Evolutionary conservation across 805 yeast genomes (phyloP).

Genomic region (Yamadazyma kitorensis): DNA sequence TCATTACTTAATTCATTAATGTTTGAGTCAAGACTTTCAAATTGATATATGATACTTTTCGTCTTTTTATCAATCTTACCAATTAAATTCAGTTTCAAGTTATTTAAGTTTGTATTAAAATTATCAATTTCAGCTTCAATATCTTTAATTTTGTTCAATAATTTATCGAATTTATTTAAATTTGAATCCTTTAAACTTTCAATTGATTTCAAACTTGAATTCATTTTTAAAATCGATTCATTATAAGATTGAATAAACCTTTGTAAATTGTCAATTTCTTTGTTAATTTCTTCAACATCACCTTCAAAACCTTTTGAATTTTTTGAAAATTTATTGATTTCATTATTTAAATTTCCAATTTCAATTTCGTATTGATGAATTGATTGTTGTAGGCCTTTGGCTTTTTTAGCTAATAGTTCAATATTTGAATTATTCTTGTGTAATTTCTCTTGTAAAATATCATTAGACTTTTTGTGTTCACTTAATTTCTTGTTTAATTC

Average conservation of each 20-base stretch:
- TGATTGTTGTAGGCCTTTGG: slow-evolving; percentile 39
- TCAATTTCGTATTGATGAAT: slow-evolving; percentile 38
- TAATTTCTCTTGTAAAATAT: slow-evolving; percentile 27
- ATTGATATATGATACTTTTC: no score
- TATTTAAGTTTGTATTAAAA: slow-evolving; percentile 24
- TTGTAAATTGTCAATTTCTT: slow-evolving; percentile 23
- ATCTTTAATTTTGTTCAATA: slow-evolving; percentile 21
- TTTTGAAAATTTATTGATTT: slow-evolving; percentile 5
- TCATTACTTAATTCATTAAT: slow-evolving; percentile 18
- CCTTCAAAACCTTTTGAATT: not conserved
- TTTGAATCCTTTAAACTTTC: slow-evolving; percentile 21
- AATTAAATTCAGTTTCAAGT: no score
- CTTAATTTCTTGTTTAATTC: slow-evolving; percentile 36
- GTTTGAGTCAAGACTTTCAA: slow-evolving; percentile 35
- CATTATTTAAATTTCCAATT: slow-evolving; percentile 14
- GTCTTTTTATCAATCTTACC: no score
- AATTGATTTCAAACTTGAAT: slow-evolving; percentile 18
- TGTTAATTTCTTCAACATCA: slow-evolving; percentile 1
- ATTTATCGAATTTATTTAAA: slow-evolving; percentile 23
- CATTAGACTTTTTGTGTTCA: slow-evolving; percentile 33
- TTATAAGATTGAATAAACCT: slow-evolving; percentile 22
- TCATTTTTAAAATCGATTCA: slow-evolving; percentile 18
- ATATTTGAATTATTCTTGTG: slow-evolving; percentile 25
- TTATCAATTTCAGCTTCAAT: slow-evolving; percentile 24
- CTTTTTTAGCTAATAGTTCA: slow-evolving; percentile 31